Base-by-base conservation (phyloP, 768 basidiomycete genomes). In the Botryobasidium botryosum region DNA sequence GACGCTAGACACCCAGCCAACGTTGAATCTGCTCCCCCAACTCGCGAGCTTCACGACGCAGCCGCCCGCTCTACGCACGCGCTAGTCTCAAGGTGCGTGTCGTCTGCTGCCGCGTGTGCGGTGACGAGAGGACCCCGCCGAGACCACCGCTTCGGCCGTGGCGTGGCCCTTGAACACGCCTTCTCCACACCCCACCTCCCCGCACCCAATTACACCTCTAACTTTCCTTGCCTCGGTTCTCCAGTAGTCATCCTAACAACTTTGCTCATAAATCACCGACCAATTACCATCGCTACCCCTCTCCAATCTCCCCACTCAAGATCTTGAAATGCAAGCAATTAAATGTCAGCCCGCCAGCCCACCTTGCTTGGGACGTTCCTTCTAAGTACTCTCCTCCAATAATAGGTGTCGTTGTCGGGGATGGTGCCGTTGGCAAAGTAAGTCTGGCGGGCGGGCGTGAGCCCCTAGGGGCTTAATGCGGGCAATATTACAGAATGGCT, bases 351-450 rank as follows among this genome's bases (percentile, higher is more conserved):
- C 13, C 24, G 17, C 26, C 35, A 17, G 12, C 18, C 32, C 10
- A 33, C 32, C 18, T 33, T n/a, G 31, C 45, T 46, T 26, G 41
- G 28, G 15, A 41, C 17, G 4, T 46, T 25, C 8, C 6, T 28
- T 20, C 32, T 40, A 13, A 17, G 29, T 24, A 5, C 28, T 26
- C 28, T 27, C 6, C 24, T 7, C n/a, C n/a, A n/a, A 25, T 40
- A 33, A 17, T 57, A 92, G 90, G 88, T 71, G 90, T 96, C 64
- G 90, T 96, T 58, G 90, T 96, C 43, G 90, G 90, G 58, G 91
- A 96, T 69, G 91, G 91, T 75, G 91, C 91, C 48, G 91, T 94
- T 55, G 91, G 91, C 61, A 96, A 94, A 83, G 88, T 78, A 55
- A 57, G 74, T 63, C n/a, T n/a, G n/a, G n/a, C n/a, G n/a, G n/a